A percentile compares a stretch with the other conserved stretches of the same genome.
Evolutionary conservation across 177 flowering plant genomes (phyloP).

Genomic region (Vitis hybrid): DNA sequence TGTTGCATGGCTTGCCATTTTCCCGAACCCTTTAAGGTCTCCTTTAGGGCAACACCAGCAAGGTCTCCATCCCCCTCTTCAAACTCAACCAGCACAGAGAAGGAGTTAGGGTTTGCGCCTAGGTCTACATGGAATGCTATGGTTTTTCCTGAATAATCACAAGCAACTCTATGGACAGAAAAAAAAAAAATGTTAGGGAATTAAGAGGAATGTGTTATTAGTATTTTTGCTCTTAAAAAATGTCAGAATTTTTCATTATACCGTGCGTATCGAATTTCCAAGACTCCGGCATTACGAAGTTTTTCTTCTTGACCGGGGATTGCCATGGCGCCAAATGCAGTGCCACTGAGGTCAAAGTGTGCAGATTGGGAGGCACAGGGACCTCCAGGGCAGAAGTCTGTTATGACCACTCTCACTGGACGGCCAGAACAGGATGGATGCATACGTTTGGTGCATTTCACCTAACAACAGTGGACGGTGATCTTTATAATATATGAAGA

Average conservation of each 20-base stretch:
- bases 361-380: constrained; percentile 21
- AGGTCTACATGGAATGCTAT: constrained; percentile 50
- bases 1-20: constrained; percentile 47
- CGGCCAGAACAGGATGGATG: constrained; percentile 25
- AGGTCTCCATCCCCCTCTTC: constrained; percentile 62
- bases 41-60: constrained; percentile 34
- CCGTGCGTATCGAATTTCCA: constrained; percentile 19
- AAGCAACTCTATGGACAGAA: constrained; percentile 30
- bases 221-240: no score
- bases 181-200: background rate
- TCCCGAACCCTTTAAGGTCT: constrained; percentile 8
- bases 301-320: constrained; percentile 15
- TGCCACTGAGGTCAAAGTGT: constrained; percentile 43
- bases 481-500: background rate
- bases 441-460: constrained; percentile 22
- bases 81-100: constrained; percentile 44
- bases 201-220: background rate
- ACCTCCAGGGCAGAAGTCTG: constrained; percentile 35
- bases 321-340: constrained; percentile 40
- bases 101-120: constrained; percentile 55
- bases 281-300: constrained; percentile 31
- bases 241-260: constrained; percentile 3
- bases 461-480: constrained; percentile 4
- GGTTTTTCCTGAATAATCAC: constrained; percentile 36
- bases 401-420: constrained; percentile 34